Evolutionary conservation across 1,284 basidiomycete genomes (phyloP), one percentile per base, ranked within the genome.

Genomic region (Ustilago nuda): DNA sequence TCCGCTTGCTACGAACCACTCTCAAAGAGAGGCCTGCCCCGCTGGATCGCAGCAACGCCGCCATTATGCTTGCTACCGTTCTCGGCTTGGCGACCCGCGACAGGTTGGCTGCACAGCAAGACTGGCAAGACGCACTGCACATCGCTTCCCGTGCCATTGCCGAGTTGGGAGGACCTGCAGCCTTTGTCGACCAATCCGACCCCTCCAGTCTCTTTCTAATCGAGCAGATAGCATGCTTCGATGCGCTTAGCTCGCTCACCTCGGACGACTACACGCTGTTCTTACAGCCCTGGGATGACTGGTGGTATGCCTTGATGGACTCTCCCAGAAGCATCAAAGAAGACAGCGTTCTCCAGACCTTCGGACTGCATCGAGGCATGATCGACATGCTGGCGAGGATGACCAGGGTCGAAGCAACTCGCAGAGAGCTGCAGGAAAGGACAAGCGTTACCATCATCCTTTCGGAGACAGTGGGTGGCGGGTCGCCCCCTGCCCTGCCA

Each of bases 251-350:
- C 65, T 68, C 73, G 37, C 56, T 76, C 19, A 76, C 68, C 12
- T 71, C 68, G 59, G 73, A 76, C 51, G 65, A 71, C 33, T 71
- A 68, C 33, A 65, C 73, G 11, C 73, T 76, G 4, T 76, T 76
- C 46, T 43, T 76, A 33, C 73, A 76, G 30, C 73, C 73, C 8
- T 76, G 73, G 73, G 73, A 76, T 23, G 68, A 71, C 19, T 76
- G 73, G 73, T 76, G 73, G 73, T 71, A 71, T 45, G 61, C 67
- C 19, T 48, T 76, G 9, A 76, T 76, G 73, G 73, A 76, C 30
- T 61, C 65, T 8, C 64, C 73, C 11, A 53, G 73, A 35, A 76
- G 65, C 52, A 64, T 75, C 58, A 71, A 63, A 48, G 64, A 72
- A 35, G 72, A 75, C 56, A 72, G 67, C 51, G 73, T 76, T 8